Percentiles rank a stretch among this genome's conserved stretches.
Evolutionary conservation across 345 rosid genomes (phyloP).

Genomic region (Moringa oleifera): DNA sequence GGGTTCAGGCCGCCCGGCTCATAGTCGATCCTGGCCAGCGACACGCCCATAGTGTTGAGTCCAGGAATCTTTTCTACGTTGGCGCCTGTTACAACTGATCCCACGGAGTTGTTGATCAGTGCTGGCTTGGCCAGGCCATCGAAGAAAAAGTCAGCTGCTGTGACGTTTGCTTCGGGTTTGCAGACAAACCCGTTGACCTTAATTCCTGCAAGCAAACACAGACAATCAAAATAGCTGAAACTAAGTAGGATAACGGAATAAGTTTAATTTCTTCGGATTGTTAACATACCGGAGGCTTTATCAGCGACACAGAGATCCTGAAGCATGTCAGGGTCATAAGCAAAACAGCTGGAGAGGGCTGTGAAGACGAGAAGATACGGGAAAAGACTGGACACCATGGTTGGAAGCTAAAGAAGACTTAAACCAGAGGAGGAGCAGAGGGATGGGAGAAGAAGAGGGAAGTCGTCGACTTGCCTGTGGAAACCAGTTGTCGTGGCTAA

Average conservation of each 20-base stretch:
- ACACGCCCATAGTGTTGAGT: conserved; percentile 60
- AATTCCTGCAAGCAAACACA: conserved; percentile 25
- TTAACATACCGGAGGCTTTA: conserved; percentile 24
- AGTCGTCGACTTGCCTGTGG: conserved; percentile 3
- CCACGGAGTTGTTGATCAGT: conserved; percentile 37
- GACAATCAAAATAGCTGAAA: not conserved
- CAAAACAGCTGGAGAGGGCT: conserved; percentile 22
- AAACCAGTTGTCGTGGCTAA: not conserved
- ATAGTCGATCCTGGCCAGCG: conserved; percentile 54
- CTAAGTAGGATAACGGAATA: too few relatives aligned
- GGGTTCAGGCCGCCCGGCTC: conserved; percentile 53
- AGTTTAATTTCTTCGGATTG: too few relatives aligned
- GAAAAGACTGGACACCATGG: not conserved
- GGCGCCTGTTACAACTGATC: conserved; percentile 47
- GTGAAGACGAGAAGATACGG: conserved; percentile 14
- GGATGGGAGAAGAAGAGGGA: not conserved
- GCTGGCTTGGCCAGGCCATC: conserved; percentile 49
- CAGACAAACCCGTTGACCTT: conserved; percentile 59
- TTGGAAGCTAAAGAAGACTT: not conserved
- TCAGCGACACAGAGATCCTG: conserved; percentile 69
- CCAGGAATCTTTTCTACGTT: conserved; percentile 58
- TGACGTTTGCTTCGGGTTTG: conserved; percentile 41
- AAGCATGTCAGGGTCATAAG: conserved; percentile 57
- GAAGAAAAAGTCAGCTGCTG: conserved; percentile 54
- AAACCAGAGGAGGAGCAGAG: not conserved